Base-by-base conservation (phyloP, 805 yeast genomes). In the Teunomyces aglyptinius region DNA sequence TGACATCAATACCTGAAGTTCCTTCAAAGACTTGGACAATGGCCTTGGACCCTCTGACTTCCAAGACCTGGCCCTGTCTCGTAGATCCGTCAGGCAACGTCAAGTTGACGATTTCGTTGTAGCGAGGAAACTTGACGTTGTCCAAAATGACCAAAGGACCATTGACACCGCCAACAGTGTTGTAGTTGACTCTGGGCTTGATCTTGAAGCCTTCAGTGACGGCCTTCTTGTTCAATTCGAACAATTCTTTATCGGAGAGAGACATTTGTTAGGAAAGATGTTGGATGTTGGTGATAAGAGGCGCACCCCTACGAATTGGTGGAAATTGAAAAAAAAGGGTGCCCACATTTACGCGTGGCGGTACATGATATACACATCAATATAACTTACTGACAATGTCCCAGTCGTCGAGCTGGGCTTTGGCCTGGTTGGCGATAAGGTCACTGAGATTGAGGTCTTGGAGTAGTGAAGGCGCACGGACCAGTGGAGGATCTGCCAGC, bases 11-110 rank as follows among this genome's bases (percentile, higher is more conserved):
- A 63, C 99, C 99, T 4, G 97, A 86, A 44, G 99, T 94, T 64
- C 99, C 99, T 76, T 94, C 98, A 65, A 94, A 94, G 43, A 94
- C 99, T 79, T 94, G 99, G 44, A 94, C 99, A 68, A 94, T 83
- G 46, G 99, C 99, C 66, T 94, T 86, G 61, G 87, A 83, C 52
- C 99, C 99, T 72, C 95, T 86, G 49, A 95, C 98, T 74, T 94
- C 99, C 63, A 94, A 80, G 19, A 94, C 99, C 72, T 94, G 98
- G 63, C 99, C 99, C 49, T 96, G 96, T 73, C 99, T 87, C 43
- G 76, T 73, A 16, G 94, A 71, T 8, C 99, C 99, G 67, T 95
- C 99, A 41, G 99, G 99, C 50, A 94, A 78, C 8, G 99, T 95
- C 63, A 94, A 79, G 70, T 91, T 88, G 63, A 94, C 99, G 74